A percentile compares a stretch with the other conserved stretches of the same genome.
Evolutionary conservation across 23 red algal genomes (phyloP).

Genomic region (Cyanidium caldarium): DNA sequence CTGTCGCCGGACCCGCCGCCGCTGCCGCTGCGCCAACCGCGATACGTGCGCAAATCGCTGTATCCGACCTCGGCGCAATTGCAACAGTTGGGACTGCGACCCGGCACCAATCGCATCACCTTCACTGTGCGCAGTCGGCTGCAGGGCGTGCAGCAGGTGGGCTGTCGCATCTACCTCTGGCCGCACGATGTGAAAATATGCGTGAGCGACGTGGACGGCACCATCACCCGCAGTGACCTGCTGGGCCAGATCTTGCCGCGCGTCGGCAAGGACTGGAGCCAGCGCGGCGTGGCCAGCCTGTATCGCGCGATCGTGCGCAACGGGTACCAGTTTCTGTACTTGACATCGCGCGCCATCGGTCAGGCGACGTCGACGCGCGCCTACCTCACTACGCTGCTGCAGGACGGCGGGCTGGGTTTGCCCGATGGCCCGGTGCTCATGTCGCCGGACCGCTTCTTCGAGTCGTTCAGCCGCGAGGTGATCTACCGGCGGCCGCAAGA

Average conservation of each 20-base stretch:
- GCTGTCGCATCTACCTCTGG: constrained; percentile 83
- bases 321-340: constrained; percentile 91
- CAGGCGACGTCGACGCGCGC: constrained; percentile 62
- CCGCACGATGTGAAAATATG: constrained; percentile 46
- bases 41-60: constrained; percentile 23
- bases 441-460: constrained; percentile 73
- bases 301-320: constrained; percentile 63
- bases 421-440: constrained; percentile 86
- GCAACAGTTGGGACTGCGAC: constrained; percentile 33
- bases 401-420: constrained; percentile 38
- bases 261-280: constrained; percentile 95
- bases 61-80: constrained; percentile 50
- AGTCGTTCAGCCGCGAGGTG: constrained; percentile 79
- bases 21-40: background rate
- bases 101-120: constrained; percentile 54
- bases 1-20: background rate
- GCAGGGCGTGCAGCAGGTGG: constrained; percentile 32
- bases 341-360: constrained; percentile 85
- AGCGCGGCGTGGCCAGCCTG: constrained; percentile 68
- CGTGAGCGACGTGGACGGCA: constrained; percentile 92
- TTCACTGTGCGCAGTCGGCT: constrained; percentile 42
- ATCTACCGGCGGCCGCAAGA: constrained; percentile 78
- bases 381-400: constrained; percentile 52
- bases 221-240: constrained; percentile 86
- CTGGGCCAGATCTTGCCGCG: constrained; percentile 86